Evolutionary conservation across 2,329 filamentous ascomycete genomes (phyloP), one percentile per base, ranked within the genome.

Genomic region (Exophiala oligosperma): DNA sequence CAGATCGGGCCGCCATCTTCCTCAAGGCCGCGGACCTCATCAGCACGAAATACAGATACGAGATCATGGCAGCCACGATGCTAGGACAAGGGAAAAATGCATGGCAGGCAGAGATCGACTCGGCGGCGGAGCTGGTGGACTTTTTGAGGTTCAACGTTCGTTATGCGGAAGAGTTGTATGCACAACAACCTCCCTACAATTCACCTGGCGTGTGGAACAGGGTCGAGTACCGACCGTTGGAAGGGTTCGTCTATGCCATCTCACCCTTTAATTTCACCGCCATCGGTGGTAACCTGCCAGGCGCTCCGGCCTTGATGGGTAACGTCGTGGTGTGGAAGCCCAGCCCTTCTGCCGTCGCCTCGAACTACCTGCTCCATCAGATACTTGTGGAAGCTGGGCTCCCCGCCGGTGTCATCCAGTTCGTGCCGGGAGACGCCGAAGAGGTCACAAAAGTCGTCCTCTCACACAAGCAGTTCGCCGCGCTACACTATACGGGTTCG

Each of bases 51-150:
- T 97, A 99, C 77, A 85, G 94, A 71, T 97, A 96, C 76, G 91
- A 97, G 56, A 85, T 99, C 68, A 96, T 97, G 90, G 93, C 94
- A 6, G 86, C 91, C 46, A 97, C 94, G 12, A 96, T 97, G 85
- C 81, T 96, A 32, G 94, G 93, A 61, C 93, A 99, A 77, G 93
- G 94, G 69, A 97, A 97, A 84, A 97, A 97, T 74, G 91, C 91
- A 49, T 97, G 92, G 92, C 93, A 99, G 77, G 93, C 94, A n/a
- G 93, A 99, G 81, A 97, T 97, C 64, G 93, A 97, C 74, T 84
- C 92, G 40, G 93, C 93, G 17, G 93, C 93, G 7, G 94, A 99
- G 81, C 77, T 96, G 67, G 88, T 85, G 67, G 93, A 99, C 73
- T 97, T 97, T 77, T 79, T 97, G 72, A 86, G 92, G 71, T 96